Evolutionary conservation across 257 asterid species (phyloP).

Genomic region (Schizonepeta tenuifolia): DNA sequence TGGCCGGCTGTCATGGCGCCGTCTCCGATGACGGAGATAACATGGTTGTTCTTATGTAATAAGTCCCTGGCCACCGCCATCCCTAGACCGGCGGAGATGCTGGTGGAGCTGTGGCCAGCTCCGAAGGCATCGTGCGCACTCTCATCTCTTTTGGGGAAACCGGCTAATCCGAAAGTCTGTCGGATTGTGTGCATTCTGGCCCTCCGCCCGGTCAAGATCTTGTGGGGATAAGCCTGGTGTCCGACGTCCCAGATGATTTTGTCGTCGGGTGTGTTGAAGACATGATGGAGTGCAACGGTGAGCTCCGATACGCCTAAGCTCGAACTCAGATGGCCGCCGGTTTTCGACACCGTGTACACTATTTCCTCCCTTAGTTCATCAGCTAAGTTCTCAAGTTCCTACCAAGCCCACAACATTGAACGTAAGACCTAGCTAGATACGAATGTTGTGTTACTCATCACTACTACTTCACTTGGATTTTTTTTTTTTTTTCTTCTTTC

Average conservation of each 20-base stretch:
- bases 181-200: conserved; percentile 65
- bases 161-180: conserved; percentile 67
- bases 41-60: conserved; percentile 59
- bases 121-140: conserved; percentile 77
- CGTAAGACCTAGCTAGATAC: neutral
- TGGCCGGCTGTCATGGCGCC: conserved; percentile 93
- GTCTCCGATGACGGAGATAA: conserved; percentile 74
- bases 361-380: conserved; percentile 71
- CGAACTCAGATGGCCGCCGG: conserved; percentile 73
- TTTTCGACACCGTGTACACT: conserved; percentile 62
- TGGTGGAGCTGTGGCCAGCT: conserved; percentile 78
- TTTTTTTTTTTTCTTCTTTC: neutral
- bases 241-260: conserved; percentile 87
- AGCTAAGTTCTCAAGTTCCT: conserved; percentile 52
- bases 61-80: conserved; percentile 83
- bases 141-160: conserved; percentile 73
- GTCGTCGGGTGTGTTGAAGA: conserved; percentile 65
- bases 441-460: no score
- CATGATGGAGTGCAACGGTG: conserved; percentile 78
- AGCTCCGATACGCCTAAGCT: conserved; percentile 71
- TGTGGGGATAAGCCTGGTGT: conserved; percentile 78
- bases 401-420: neutral
- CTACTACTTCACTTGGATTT: no score
- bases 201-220: conserved; percentile 75
- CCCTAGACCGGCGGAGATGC: conserved; percentile 78